Evolutionary conservation across 805 yeast genomes (phyloP), one percentile per base, ranked within the genome.

Genomic region (Nadsonia fulvescens): DNA sequence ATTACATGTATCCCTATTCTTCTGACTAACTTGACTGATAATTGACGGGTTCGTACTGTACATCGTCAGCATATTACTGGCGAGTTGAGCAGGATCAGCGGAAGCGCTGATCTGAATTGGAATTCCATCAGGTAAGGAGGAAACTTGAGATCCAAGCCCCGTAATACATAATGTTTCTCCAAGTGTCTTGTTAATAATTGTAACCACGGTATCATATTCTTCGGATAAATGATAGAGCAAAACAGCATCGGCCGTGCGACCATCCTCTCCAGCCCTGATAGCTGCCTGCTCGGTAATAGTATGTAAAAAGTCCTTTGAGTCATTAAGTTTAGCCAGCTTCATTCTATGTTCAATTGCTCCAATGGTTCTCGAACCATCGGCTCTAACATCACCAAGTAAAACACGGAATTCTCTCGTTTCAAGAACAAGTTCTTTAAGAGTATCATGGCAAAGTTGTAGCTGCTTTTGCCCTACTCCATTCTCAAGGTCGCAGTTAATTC

Each of bases 201-300:
- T 49, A 6, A 86, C 63, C 8, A 81, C 95, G 15, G 75, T 70
- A 43, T 76, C 75, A 46, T 75, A 75, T 38, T 83, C 93, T 49
- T 78, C 91, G 24, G 92, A 69, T 36, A 86, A 62, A 50, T 83
- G 93, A 46, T 78, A 86, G 29, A 89, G 60, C 31, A 78, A 56
- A 33, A 89, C 63, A 11, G 94, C 78, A 43, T 89, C 96, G 34
- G 73, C 68, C 8, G 69, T 61, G 42, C 93, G 63, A 5, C 95
- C 95, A 41, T 83, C 96, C 38, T 79, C 89, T 40, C 78, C 89
- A 9, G 94, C 92, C 37, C 68, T 69, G 22, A 61, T 61, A 3
- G 95, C 95, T 15, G 93, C 82, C 32, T 68, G 70, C 44, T 76
- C 91, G 3, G 89, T 72, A 21, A 86, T 81, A 32, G 65, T 64